phyloP scores from a whole-genome alignment of 805 yeast species.

The Zygosaccharomyces rouxii region DNA sequence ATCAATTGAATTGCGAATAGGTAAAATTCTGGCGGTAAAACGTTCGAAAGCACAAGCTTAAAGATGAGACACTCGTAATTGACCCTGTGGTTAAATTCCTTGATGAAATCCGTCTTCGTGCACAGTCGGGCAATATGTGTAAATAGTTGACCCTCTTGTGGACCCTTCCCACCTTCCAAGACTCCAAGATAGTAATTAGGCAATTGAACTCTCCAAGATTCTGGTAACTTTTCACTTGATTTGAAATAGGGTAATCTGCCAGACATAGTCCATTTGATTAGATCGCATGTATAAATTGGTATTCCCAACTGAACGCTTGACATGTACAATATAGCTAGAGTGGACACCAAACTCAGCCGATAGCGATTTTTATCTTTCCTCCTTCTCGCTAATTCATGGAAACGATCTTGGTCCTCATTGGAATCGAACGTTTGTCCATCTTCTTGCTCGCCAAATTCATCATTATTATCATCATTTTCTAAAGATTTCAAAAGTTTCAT shows the following conservation, averaged over 20 bases:
- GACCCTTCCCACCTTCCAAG: conserved; percentile 41
- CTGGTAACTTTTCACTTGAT: conserved; percentile 41
- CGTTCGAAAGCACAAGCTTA: conserved; percentile 17
- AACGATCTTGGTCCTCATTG: conserved; percentile 17
- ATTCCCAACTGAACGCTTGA: conserved; percentile 45
- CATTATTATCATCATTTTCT: conserved; percentile 7
- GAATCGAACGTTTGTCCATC: conserved; percentile 11
- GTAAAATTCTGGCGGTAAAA: conserved; percentile 29
- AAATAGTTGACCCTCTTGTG: conserved; percentile 38
- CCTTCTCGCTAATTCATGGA: conserved; percentile 5
- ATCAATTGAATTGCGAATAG: conserved; percentile 18
- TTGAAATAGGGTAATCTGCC: conserved; percentile 49
- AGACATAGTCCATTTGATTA: conserved; percentile 39
- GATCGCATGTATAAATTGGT: conserved; percentile 50
- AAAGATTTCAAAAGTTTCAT: conserved; percentile 22
- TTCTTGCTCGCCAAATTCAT: conserved; percentile 6
- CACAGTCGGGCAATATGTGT: conserved; percentile 25
- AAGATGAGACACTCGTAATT: conserved; percentile 21
- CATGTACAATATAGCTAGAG: conserved; percentile 45
- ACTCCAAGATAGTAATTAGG: conserved; percentile 37
- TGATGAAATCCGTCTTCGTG: conserved; percentile 9
- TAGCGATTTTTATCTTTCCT: conserved; percentile 1
- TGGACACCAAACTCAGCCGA: conserved; percentile 22
- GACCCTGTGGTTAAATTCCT: conserved; percentile 13
- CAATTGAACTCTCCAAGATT: conserved; percentile 34